Conservation (phyloP, 1,284 basidiomycete species). For the Ceratobasidium sp. region DNA sequence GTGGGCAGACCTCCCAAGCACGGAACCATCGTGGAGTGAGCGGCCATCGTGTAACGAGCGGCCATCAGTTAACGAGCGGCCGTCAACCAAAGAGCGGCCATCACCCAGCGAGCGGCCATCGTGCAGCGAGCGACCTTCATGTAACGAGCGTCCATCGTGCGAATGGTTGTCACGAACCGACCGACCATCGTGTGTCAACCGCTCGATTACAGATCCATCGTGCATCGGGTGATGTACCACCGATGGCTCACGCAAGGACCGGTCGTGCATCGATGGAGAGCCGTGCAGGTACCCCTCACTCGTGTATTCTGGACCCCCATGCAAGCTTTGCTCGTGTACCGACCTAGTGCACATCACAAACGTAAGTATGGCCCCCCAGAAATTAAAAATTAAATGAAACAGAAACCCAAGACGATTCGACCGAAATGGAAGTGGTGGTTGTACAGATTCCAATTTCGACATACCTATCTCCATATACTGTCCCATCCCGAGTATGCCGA, state of each 20-base stretch:
- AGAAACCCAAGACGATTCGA: too few species aligned
- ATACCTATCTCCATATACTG: too few species aligned
- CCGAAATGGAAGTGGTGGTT: background rate
- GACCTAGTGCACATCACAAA: background rate
- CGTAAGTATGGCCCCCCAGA: too few species aligned
- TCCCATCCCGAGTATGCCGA: slow-evolving; percentile 11
- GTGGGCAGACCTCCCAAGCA: background rate
- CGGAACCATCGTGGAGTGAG: background rate
- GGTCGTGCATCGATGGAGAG: background rate
- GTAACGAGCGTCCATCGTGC: background rate
- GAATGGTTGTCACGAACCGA: background rate
- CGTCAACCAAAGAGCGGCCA: too few species aligned
- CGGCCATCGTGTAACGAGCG: background rate
- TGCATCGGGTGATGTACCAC: background rate
- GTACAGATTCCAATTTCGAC: background rate
- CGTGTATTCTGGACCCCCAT: background rate
- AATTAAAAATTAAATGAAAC: too few species aligned
- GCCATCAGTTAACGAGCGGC: background rate
- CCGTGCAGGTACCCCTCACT: slow-evolving; percentile 16
- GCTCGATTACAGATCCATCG: background rate
- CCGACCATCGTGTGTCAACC: background rate
- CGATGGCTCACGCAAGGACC: slow-evolving; percentile 4
- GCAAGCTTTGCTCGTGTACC: background rate
- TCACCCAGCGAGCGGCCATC: background rate
- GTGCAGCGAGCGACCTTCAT: background rate